Percentiles rank a stretch among this genome's conserved stretches.
phyloP scores from a whole-genome alignment of 2,329 filamentous ascomycete species.

The Ophiostoma angusticollis region DNA sequence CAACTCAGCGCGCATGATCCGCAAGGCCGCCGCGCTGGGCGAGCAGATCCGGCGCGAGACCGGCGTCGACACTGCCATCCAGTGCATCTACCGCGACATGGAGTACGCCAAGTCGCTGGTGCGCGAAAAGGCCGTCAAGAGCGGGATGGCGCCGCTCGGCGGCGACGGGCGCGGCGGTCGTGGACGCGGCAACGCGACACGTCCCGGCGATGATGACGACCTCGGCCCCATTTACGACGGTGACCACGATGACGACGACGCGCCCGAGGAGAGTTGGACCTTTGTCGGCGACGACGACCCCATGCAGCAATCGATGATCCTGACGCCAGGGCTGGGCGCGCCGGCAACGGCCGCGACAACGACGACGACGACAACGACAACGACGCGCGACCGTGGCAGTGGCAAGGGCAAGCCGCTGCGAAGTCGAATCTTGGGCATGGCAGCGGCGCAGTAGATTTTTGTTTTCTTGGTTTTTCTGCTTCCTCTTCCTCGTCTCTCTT shows the following conservation, averaged over 20 bases:
- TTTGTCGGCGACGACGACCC: constrained; percentile 49
- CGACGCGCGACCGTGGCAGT: background rate
- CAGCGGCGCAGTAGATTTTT: background rate
- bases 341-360: background rate
- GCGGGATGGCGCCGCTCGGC: constrained; percentile 25
- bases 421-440: constrained; percentile 5
- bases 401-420: constrained; percentile 5
- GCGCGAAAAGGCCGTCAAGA: constrained; percentile 48
- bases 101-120: constrained; percentile 84
- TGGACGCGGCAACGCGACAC: constrained; percentile 26
- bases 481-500: background rate
- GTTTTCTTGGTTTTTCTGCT: background rate
- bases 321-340: background rate
- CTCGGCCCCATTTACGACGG: too few species aligned
- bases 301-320: constrained; percentile 11
- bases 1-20: constrained; percentile 80
- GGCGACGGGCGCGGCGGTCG: constrained; percentile 26
- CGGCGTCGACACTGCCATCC: constrained; percentile 80
- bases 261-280: constrained; percentile 79
- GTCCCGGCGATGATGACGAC: constrained; percentile 19
- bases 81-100: constrained; percentile 85
- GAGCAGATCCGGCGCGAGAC: constrained; percentile 81
- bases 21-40: constrained; percentile 69
- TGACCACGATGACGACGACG: constrained; percentile 41
- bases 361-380: background rate